Percentiles rank a stretch among this genome's conserved stretches.
These are phyloP conservation scores for Monascus purpureus DNA, from an alignment of 495 filamentous ascomycete genomes.

Conservation along the genomic window DNA sequence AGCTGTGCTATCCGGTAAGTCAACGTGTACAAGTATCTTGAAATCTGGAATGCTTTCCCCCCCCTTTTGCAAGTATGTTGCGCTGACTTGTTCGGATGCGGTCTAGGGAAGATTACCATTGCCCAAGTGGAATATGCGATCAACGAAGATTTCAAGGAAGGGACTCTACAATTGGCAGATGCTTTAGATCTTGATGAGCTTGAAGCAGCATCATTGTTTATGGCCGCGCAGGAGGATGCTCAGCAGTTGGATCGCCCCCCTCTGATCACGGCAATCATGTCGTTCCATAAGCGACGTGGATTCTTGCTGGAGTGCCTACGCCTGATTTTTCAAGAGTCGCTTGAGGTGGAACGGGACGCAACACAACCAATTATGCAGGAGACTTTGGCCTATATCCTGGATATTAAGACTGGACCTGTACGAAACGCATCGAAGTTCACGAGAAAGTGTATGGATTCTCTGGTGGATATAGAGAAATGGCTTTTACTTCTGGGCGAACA, in stretches of 20 bases:
- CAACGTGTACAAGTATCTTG: no score
- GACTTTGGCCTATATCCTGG: constrained; percentile 26
- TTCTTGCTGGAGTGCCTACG: constrained; percentile 73
- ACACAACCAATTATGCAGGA: constrained; percentile 28
- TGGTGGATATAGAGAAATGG: constrained; percentile 60
- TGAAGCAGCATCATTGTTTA: constrained; percentile 57
- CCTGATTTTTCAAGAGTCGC: constrained; percentile 51
- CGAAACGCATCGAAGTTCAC: constrained; percentile 41
- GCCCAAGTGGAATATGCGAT: constrained; percentile 62
- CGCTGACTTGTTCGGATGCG: constrained; percentile 18
- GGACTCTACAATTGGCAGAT: constrained; percentile 66
- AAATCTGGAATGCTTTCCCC: no score
- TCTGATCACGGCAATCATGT: constrained; percentile 60
- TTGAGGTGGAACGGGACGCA: constrained; percentile 40
- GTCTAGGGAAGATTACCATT: constrained; percentile 54
- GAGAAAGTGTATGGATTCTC: constrained; percentile 53
- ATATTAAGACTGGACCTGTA: constrained; percentile 27
- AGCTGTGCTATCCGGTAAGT: constrained; percentile 39
- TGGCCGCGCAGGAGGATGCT: constrained; percentile 51
- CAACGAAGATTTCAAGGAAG: constrained; percentile 76
- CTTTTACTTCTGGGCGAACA: constrained; percentile 59
- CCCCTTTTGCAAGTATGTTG: no score
- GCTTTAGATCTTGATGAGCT: constrained; percentile 81
- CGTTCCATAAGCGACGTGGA: constrained; percentile 68
- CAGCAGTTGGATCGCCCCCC: constrained; percentile 51